Base-by-base conservation (phyloP, 306 rosid genomes). In the Senna tora region DNA sequence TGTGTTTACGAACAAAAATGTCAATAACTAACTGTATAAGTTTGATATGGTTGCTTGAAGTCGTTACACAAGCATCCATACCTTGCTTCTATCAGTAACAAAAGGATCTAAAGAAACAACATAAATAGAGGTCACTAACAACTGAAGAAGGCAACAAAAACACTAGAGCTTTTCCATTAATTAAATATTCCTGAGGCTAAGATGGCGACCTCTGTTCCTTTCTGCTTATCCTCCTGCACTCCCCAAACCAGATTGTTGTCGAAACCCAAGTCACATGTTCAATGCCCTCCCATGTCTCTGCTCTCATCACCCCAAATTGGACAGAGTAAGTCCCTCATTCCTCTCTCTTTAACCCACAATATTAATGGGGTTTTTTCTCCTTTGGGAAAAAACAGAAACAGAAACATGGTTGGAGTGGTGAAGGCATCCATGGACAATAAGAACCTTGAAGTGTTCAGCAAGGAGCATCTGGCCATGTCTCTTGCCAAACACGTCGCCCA, bases 371-470 rank as follows among this genome's bases (percentile, higher is more conserved):
- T 64, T 30, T 69, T 64, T 30, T 69, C 72, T 62, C 32, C 62
- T 28, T 1, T 52, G 19, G 32, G 54, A n/a, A 10, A n/a, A 25
- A 47, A 47, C 41, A 46, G 60, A 56, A 25, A 25, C 30, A 25
- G 57, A 21, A 65, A 36, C 8, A 41, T 11, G 50, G 32, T 33
- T 55, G 20, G 61, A 9, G 25, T 43, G 20, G 64, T 75, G 71
- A 53, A 45, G 28, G 67, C 85, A 1, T 66, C 84, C 9, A 9
- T 79, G 43, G 68, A 46, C 42, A 33, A 25, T 38, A 79, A 72
- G 84, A 86, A 82, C 56, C 75, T 66, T 5, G 80, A 79, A 79
- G 87, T 84, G 16, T 88, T 86, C 10, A 33, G 82, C 2, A 82
- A 80, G 77, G 93, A 88, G 59, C 72, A 81, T 14, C 74, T 86